Evolutionary conservation across 2,329 filamentous ascomycete genomes (phyloP), one percentile per base, ranked within the genome.

Genomic region (Colletotrichum aenigma): DNA sequence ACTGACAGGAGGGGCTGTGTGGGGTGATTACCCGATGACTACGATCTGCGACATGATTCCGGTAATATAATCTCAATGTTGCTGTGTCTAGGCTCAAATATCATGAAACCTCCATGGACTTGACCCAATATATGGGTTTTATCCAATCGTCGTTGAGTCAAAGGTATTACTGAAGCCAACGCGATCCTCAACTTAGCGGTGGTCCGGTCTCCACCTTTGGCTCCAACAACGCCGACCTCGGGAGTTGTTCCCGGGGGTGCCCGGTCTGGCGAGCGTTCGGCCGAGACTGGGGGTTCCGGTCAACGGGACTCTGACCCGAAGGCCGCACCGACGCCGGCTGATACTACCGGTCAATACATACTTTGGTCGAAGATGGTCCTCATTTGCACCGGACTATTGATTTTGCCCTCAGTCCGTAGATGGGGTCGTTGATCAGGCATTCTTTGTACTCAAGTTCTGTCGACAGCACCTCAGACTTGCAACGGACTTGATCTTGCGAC

Each of bases 1-100:
- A 24, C n/a, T 21, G 24, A 38, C 26, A 32, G 4, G 15, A 13
- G 34, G 13, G 30, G 16, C 15, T 69, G 55, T 12, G 26, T 58
- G 28, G 58, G 43, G n/a, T 13, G 62, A 10, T 24, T 77, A 77
- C 74, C 76, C 74, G 9, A 77, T 70, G 24, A 77, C 76, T 28
- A 69, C 70, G 36, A 73, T 76, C 7, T 71, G 34, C 15, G 66
- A 28, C 75, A 76, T 76, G 7, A 7, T 61, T 30, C 30, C 48
- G 26, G 28, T 18, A 2, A 24, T 15, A 24, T 1, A 15, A 26
- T 43, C 34, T 58, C 21, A 7, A 8, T 28, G 24, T 58, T 26
- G 26, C 21, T 58, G 26, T 58, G 55, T 58, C 24, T 18, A 58
- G 55, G 55, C 16, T 12, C 55, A 30, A 16, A 58, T 58, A 18